phyloP scores from a whole-genome alignment of 257 asterid species.

The Ilex asprella region DNA sequence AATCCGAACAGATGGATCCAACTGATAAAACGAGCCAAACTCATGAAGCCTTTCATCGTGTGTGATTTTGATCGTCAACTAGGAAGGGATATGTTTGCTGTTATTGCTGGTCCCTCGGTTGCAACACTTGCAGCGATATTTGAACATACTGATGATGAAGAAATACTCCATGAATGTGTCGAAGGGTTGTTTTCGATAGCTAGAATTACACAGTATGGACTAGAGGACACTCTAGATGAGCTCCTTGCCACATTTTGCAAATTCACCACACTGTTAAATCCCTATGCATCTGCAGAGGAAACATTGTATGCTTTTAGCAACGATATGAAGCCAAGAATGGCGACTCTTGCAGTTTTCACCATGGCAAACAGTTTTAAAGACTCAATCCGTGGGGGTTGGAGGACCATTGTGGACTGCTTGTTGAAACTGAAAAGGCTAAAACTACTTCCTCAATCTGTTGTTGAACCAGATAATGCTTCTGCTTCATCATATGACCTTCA shows the following conservation, averaged over 20 bases:
- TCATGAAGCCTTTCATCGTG: constrained; percentile 41
- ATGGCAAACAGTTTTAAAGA: constrained; percentile 71
- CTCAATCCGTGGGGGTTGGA: constrained; percentile 84
- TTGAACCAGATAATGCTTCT: constrained; percentile 40
- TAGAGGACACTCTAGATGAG: constrained; percentile 85
- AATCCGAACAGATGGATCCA: constrained; percentile 85
- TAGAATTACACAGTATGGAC: constrained; percentile 71
- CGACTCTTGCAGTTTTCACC: constrained; percentile 78
- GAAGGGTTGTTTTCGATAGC: constrained; percentile 78
- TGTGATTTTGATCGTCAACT: constrained; percentile 67
- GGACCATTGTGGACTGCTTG: constrained; percentile 77
- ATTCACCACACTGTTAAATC: constrained; percentile 72
- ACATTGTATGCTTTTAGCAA: constrained; percentile 72
- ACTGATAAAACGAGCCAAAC: constrained; percentile 59
- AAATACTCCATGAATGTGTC: constrained; percentile 69
- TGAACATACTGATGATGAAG: constrained; percentile 80
- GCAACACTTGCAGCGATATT: constrained; percentile 85
- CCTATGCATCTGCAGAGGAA: constrained; percentile 79
- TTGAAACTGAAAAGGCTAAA: constrained; percentile 85
- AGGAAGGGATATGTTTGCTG: constrained; percentile 85
- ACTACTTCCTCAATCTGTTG: constrained; percentile 61
- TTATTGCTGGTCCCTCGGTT: constrained; percentile 79
- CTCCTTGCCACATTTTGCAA: constrained; percentile 75
- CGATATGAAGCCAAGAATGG: constrained; percentile 87
- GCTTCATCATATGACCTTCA: constrained; percentile 6